Percentiles rank a stretch among this genome's conserved stretches.
Evolutionary conservation across 768 basidiomycete genomes (phyloP).

Genomic region (Lyophyllum shimeji): DNA sequence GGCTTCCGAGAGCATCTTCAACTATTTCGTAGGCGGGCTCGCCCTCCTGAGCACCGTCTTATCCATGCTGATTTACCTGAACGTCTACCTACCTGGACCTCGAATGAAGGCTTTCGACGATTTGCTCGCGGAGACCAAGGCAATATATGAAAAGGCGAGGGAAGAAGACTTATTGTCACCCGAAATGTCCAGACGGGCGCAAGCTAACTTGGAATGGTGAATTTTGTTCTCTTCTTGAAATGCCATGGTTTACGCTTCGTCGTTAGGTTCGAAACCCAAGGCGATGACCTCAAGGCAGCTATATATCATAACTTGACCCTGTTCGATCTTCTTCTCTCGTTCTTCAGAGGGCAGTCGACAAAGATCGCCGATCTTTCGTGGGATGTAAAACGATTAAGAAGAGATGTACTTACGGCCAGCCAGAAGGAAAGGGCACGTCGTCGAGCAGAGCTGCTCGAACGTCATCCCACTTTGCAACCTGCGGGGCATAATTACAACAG

Average conservation of each 20-base stretch:
- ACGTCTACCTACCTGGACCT: background rate
- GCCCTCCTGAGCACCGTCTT: conserved; percentile 2
- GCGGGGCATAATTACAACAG: background rate
- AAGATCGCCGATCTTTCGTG: background rate
- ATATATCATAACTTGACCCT: background rate
- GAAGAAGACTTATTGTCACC: conserved; percentile 1
- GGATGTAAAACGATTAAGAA: background rate
- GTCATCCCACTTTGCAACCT: background rate
- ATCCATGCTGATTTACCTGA: background rate
- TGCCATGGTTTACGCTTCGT: too few relatives aligned
- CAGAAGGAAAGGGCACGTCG: background rate
- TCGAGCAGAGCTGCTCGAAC: background rate
- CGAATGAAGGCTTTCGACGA: conserved; percentile 6
- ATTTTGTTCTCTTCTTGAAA: too few relatives aligned
- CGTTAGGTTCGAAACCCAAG: background rate
- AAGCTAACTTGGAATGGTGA: too few relatives aligned
- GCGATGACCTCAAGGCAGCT: background rate
- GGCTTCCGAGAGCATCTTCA: conserved; percentile 1
- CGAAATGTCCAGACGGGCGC: too few relatives aligned
- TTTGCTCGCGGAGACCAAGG: conserved; percentile 1
- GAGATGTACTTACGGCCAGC: background rate
- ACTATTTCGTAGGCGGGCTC: conserved; percentile 9
- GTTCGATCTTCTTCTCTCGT: background rate
- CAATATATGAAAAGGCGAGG: background rate
- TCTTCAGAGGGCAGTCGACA: background rate